Percentiles rank a stretch among this genome's conserved stretches.
Conservation (phyloP, 2,329 filamentous ascomycete species). For the Calonectria naviculata region DNA sequence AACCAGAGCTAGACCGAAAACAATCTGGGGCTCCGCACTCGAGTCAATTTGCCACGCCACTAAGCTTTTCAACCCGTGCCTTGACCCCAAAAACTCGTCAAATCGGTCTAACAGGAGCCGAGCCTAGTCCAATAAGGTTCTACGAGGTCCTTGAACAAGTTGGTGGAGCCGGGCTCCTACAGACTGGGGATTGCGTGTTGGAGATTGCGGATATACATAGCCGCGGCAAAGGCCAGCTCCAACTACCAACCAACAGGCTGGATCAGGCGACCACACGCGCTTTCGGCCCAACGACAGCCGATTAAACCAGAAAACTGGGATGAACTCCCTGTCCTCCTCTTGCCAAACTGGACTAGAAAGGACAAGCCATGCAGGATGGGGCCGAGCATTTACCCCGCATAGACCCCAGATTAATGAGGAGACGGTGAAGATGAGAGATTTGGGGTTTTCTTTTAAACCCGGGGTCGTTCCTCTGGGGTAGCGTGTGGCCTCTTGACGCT, state of each 20-base stretch:
- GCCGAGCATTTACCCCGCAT: neutral
- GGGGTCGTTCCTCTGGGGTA: neutral
- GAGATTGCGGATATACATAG: neutral
- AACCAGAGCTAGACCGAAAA: neutral
- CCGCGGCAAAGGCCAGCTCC: neutral
- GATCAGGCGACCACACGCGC: neutral
- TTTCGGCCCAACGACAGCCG: neutral
- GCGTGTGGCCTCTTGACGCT: neutral
- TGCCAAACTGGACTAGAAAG: neutral
- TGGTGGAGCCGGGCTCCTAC: neutral
- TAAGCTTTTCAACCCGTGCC: neutral
- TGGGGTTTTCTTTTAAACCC: neutral
- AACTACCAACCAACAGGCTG: neutral
- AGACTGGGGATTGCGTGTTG: neutral
- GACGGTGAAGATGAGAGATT: neutral
- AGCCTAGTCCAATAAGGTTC: neutral
- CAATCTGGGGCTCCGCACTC: neutral
- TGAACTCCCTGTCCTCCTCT: neutral
- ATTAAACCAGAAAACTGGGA: neutral
- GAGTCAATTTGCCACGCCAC: neutral
- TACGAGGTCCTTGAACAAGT: neutral
- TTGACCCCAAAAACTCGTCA: neutral
- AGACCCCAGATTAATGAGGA: neutral
- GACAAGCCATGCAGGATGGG: neutral
- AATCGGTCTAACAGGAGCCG: neutral